A percentile compares a stretch with the other conserved stretches of the same genome.
phyloP scores from a whole-genome alignment of 2,329 filamentous ascomycete genomes.

The Chrysoporthe puriensis region DNA sequence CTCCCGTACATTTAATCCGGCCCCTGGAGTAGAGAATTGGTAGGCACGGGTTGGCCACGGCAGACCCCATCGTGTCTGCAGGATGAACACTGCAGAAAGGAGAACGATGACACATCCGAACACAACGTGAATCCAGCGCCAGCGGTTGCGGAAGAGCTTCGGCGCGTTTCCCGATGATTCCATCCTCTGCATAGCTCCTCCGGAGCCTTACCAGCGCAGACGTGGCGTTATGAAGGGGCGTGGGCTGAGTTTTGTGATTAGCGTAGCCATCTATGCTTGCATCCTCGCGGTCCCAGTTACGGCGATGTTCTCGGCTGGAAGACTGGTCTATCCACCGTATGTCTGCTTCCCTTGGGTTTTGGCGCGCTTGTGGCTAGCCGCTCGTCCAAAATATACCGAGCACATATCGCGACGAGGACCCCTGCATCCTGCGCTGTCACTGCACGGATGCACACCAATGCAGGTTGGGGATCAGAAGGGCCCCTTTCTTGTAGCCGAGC shows the following conservation, averaged over 20 bases:
- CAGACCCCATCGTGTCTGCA: background rate
- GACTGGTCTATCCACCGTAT: too few species aligned
- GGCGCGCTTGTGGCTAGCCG: too few species aligned
- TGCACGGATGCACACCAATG: background rate
- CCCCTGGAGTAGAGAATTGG: background rate
- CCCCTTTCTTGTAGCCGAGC: background rate
- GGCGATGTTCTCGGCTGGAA: too few species aligned
- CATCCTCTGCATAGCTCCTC: background rate
- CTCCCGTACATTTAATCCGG: slow-evolving; percentile 1
- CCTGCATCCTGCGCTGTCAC: background rate
- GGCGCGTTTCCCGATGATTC: background rate
- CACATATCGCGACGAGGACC: background rate
- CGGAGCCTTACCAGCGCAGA: too few species aligned
- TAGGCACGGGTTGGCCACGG: background rate
- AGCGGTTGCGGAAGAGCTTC: background rate
- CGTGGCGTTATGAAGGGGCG: too few species aligned
- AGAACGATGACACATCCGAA: background rate
- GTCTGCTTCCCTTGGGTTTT: too few species aligned
- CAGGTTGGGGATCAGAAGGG: background rate
- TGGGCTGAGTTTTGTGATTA: background rate
- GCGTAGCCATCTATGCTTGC: too few species aligned
- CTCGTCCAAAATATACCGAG: too few species aligned
- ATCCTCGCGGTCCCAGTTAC: too few species aligned
- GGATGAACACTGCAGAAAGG: background rate
- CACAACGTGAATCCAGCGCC: background rate